Base-by-base conservation (phyloP, 2,329 filamentous ascomycete genomes). In the Gaeumannomyces sp. region DNA sequence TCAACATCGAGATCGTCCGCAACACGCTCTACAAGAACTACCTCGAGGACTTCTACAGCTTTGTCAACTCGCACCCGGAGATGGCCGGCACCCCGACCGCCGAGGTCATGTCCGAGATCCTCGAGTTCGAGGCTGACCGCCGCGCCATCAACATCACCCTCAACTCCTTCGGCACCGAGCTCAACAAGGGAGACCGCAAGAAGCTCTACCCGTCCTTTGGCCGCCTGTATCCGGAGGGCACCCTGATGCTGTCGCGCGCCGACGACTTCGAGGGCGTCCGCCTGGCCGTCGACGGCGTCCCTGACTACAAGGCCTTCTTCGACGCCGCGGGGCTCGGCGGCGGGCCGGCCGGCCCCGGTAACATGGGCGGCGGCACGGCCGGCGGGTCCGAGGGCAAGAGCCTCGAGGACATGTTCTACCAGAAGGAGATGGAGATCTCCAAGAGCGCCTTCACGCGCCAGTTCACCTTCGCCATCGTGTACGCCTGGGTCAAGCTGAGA, bases 21-120 rank as follows among this genome's bases (percentile, higher is more conserved):
- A 99, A 99, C 79, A 99, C 93, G 0, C 83, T 99, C 50, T 99
- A 98, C 84, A 99, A 99, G 85, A 98, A 98, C 82, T 99, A 99
- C 76, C 85, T 99, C 10, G 95, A 99, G 76, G 95, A 98, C 76
- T 99, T 99, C 77, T 87, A 98, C 81, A 85, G 90, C 69, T 99
- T 97, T 76, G 90, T 98, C 78, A 97, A 94, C 79, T 90, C 89
- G 13, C 86, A 97, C 73, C 83, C 93, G 0, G 94, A 96, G 58
- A 90, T 98, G 79, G 83, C 85, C 53, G 91, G 92, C 53, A 96
- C 93, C 8, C 93, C 95, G 0, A 99, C 95, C 0, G 84, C 92
- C 59, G 93, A 97, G 72, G 88, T 97, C 75, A 99, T 99, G 95
- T 88, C 89, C 10, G 94, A 98, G 79, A 91, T 97, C 63, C 82